Evolutionary conservation across 352 stramenopile genomes (phyloP).

Genomic region (Globisporangium nodosum): DNA sequence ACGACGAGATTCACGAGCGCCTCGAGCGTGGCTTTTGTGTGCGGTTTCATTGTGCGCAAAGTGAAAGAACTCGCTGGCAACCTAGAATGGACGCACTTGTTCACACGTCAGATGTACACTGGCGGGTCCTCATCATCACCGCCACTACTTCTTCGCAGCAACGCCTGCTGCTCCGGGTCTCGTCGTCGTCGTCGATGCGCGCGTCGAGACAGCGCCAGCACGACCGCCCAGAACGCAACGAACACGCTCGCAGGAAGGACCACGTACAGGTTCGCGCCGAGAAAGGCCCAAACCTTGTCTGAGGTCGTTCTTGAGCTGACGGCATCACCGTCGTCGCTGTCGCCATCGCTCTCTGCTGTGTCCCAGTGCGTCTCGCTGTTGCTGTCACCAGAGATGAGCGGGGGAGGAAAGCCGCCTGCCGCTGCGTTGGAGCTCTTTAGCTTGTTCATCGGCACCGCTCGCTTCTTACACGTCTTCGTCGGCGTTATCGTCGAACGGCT

Average conservation of each 20-base stretch:
- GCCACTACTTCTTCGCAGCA: background rate
- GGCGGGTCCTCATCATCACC: background rate
- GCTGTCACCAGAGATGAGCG: background rate
- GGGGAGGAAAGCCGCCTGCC: background rate
- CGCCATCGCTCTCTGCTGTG: background rate
- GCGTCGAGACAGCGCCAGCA: background rate
- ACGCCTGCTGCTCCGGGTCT: constrained; percentile 1
- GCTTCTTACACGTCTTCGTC: background rate
- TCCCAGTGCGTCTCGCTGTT: background rate
- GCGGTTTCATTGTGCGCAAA: background rate
- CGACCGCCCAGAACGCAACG: constrained; percentile 1
- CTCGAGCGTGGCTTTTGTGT: background rate
- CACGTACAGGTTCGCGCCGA: background rate
- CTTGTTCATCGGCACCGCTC: background rate
- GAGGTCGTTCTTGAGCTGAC: background rate
- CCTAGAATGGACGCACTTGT: too few relatives aligned
- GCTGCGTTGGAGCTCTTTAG: background rate
- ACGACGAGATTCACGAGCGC: constrained; percentile 10
- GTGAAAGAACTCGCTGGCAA: too few relatives aligned
- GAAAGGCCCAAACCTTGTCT: background rate
- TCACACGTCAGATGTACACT: constrained; percentile 1
- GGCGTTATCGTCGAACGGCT: background rate
- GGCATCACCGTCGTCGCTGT: too few relatives aligned
- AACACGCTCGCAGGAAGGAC: background rate
- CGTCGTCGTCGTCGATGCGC: background rate